A percentile compares a stretch with the other conserved stretches of the same genome.
These are phyloP conservation scores for Cryphonectria parasitica DNA, from an alignment of 2,329 filamentous ascomycete species.

Conservation along the genomic window DNA sequence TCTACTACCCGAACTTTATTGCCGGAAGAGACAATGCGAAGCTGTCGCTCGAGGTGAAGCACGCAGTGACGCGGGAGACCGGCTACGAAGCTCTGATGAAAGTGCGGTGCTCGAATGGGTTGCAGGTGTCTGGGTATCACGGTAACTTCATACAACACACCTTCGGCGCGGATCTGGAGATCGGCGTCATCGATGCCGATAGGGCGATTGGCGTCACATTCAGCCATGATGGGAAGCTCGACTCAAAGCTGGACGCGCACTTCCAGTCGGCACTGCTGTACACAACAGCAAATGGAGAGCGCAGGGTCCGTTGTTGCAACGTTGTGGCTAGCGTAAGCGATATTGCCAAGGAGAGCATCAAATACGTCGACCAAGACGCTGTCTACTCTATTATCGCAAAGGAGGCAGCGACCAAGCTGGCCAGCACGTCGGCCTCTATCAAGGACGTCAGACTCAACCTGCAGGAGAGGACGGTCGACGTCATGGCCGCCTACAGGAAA, in stretches of 20 bases:
- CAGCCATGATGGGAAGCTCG: slow-evolving; percentile 95
- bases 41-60: slow-evolving; percentile 81
- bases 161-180: slow-evolving; percentile 91
- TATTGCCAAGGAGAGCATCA: slow-evolving; percentile 80
- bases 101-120: slow-evolving; percentile 93
- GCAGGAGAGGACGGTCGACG: slow-evolving; percentile 90
- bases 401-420: slow-evolving; percentile 86
- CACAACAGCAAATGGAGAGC: slow-evolving; percentile 86
- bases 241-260: slow-evolving; percentile 93
- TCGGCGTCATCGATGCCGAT: slow-evolving; percentile 89
- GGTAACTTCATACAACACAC: slow-evolving; percentile 97
- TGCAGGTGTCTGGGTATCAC: slow-evolving; percentile 92
- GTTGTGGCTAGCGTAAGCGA: slow-evolving; percentile 92
- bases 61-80: slow-evolving; percentile 85
- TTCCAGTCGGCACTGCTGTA: slow-evolving; percentile 96
- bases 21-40: slow-evolving; percentile 83
- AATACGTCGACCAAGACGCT: slow-evolving; percentile 94
- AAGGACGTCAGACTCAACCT: slow-evolving; percentile 85
- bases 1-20: slow-evolving; percentile 97
- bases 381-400: slow-evolving; percentile 88
- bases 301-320: slow-evolving; percentile 90
- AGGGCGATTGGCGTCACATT: slow-evolving; percentile 93
- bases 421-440: slow-evolving; percentile 68
- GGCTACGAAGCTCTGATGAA: slow-evolving; percentile 98
- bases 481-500: slow-evolving; percentile 89